Evolutionary conservation across 1,284 basidiomycete species (phyloP).

Genomic region (Ceratobasidium sp.): DNA sequence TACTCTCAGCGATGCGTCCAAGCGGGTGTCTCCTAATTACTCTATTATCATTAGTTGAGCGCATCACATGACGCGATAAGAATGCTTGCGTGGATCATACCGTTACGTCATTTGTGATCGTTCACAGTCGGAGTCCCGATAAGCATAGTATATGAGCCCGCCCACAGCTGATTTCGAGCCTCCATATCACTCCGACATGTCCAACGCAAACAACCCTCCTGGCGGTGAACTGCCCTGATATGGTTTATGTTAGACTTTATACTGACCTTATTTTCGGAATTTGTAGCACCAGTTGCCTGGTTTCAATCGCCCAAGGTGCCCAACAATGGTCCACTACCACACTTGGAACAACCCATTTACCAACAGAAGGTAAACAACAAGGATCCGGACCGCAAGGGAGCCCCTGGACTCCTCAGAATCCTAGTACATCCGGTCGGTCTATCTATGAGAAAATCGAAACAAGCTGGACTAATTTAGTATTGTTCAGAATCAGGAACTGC

Average conservation of each 20-base stretch:
- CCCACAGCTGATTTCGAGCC: too few relatives aligned
- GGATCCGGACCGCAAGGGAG: constrained; percentile 11
- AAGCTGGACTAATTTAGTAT: not conserved
- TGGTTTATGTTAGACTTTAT: not conserved
- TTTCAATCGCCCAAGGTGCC: constrained; percentile 11
- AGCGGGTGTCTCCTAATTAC: too few relatives aligned
- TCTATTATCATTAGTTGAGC: too few relatives aligned
- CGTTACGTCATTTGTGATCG: too few relatives aligned
- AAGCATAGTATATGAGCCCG: too few relatives aligned
- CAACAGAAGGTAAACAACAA: constrained; percentile 8
- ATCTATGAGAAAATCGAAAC: not conserved
- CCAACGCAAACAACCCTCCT: too few relatives aligned
- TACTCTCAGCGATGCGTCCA: too few relatives aligned
- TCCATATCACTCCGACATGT: too few relatives aligned
- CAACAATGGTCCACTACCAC: constrained; percentile 5
- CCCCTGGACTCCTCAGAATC: constrained; percentile 12
- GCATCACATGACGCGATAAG: too few relatives aligned
- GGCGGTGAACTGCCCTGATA: not conserved
- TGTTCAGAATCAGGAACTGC: not conserved
- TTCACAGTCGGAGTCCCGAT: too few relatives aligned
- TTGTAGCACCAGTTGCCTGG: constrained; percentile 23
- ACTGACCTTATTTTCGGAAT: not conserved
- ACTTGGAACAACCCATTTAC: not conserved
- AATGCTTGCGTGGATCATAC: too few relatives aligned
- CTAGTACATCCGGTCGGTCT: not conserved